Base-by-base conservation (phyloP, 1,284 basidiomycete genomes). In the Ceratobasidium sp. region DNA sequence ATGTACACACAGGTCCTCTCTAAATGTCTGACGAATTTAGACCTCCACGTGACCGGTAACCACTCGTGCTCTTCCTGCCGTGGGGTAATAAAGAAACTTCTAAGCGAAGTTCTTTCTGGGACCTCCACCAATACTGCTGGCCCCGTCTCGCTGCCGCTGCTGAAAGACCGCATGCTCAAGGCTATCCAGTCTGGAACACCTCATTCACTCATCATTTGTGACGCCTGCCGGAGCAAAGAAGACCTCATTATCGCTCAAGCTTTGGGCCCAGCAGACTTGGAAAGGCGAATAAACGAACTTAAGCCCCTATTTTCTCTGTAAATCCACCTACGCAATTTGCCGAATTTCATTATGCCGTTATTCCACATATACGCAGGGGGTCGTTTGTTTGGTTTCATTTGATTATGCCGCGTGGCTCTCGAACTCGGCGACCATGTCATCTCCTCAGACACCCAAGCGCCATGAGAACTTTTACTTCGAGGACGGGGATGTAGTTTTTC, bases 401-500 rank as follows among this genome's bases (percentile, higher is more conserved):
- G n/a, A n/a, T n/a, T n/a, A n/a, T n/a, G n/a, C n/a, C n/a, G n/a
- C n/a, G n/a, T n/a, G 18, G 16, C 4, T 4, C 16, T n/a, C 45
- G 18, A 5, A 8, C 16, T 46, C 16, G 45, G 16, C 16, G 5
- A 52, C 23, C 50, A 52, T 52, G 50, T 52, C 50, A 23, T 26
- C 50, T 9, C 50, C 50, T 39, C 36, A 6, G 9, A 28, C 50
- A 18, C n/a, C 50, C 46, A 64, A 48, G 26, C 30, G 60, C 30
- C 71, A 72, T 26, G 23, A 36, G 6, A 72, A 65, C 39, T 72
- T 65, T 41, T 67, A 72, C 18, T 58, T 55, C 34, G 61, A 57
- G 23, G 71, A 72, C 30, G 71, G 71, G 30, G 64, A 72, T 53
- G 53, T 72, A 18, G 71, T 72, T 34, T 72, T 72, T 43, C 43